These are phyloP conservation scores for Nicotiana paniculata DNA, from an alignment of 257 asterid genomes.

Conservation along the genomic window DNA sequence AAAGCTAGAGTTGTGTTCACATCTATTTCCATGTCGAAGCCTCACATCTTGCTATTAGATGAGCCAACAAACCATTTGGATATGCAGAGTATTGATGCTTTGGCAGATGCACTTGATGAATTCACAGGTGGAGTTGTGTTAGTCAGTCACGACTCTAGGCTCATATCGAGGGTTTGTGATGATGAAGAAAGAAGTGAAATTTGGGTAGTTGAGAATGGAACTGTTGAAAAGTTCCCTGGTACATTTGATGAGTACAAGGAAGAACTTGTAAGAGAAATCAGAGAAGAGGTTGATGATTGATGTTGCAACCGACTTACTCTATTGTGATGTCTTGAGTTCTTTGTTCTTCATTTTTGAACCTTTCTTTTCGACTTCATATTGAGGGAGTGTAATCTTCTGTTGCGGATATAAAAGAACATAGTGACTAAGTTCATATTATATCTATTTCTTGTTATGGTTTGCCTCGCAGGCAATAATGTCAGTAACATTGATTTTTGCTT, in stretches of 20 bases:
- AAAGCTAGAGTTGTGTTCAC: constrained; percentile 32
- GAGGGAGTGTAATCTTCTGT: constrained; percentile 6
- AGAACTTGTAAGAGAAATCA: constrained; percentile 32
- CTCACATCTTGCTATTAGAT: constrained; percentile 34
- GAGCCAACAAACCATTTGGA: constrained; percentile 42
- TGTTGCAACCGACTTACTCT: neutral
- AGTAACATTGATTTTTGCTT: neutral
- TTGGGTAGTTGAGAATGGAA: constrained; percentile 42
- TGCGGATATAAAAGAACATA: neutral
- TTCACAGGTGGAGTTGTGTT: constrained; percentile 27
- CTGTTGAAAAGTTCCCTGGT: constrained; percentile 27
- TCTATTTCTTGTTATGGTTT: neutral
- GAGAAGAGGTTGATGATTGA: constrained; percentile 43
- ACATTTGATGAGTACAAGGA: constrained; percentile 36
- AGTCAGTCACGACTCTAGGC: constrained; percentile 40
- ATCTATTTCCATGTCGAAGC: constrained; percentile 27
- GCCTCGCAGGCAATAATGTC: neutral
- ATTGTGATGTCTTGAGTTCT: neutral
- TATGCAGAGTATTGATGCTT: constrained; percentile 38
- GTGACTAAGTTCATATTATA: neutral
- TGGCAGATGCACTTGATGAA: constrained; percentile 31
- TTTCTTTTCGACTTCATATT: neutral
- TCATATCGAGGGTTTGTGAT: constrained; percentile 36
- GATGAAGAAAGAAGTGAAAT: constrained; percentile 41
- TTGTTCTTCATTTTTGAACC: neutral